These are phyloP conservation scores for Gelatoporia subvermispora DNA, from an alignment of 768 basidiomycete species.

Conservation along the genomic window DNA sequence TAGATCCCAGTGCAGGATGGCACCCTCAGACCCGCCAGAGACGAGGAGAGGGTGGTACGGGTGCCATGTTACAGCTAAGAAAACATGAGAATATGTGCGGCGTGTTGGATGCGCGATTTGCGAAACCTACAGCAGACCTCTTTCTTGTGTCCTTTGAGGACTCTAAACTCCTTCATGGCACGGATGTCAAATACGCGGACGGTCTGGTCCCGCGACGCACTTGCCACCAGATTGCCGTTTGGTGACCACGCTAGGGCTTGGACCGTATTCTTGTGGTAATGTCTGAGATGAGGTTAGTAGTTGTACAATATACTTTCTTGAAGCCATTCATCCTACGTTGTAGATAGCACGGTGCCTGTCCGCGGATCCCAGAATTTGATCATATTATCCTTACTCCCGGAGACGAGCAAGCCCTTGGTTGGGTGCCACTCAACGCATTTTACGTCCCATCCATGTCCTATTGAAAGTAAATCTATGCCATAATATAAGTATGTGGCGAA, in stretches of 20 bases:
- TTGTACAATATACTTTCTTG: neutral
- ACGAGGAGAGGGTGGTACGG: constrained; percentile 89
- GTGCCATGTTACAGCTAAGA: constrained; percentile 88
- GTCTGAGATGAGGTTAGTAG: constrained; percentile 40
- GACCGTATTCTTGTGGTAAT: constrained; percentile 96
- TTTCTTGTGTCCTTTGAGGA: constrained; percentile 95
- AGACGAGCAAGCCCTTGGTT: constrained; percentile 89
- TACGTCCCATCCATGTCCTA: constrained; percentile 99
- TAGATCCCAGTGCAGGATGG: constrained; percentile 93
- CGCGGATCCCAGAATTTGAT: constrained; percentile 99
- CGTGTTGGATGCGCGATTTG: neutral
- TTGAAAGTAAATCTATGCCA: too few species aligned
- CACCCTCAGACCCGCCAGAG: constrained; percentile 91
- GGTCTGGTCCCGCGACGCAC: constrained; percentile 91
- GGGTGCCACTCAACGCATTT: constrained; percentile 99
- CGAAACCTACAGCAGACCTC: constrained; percentile 86
- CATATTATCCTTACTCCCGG: constrained; percentile 95
- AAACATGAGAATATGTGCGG: neutral
- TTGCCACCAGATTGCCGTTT: constrained; percentile 90
- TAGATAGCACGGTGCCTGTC: constrained; percentile 84
- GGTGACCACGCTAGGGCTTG: constrained; percentile 93
- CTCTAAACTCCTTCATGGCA: constrained; percentile 92
- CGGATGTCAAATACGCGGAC: constrained; percentile 97
- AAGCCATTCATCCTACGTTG: constrained; percentile 59
- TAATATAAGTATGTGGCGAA: neutral